phyloP scores from a whole-genome alignment of 306 rosid genomes.

The Vicia faba region DNA sequence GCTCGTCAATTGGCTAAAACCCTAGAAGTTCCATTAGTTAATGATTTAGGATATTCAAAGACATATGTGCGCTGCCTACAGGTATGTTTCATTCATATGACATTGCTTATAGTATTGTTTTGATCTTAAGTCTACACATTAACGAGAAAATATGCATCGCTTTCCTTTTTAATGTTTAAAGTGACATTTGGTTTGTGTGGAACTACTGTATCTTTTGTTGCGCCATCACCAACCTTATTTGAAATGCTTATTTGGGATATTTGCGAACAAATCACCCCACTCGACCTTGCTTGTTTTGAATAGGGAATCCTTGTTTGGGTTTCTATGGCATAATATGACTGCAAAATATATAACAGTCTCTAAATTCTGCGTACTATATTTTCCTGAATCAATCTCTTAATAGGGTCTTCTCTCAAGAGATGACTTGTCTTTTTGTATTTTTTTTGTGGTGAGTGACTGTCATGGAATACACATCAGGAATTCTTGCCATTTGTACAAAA shows the following conservation, averaged over 20 bases:
- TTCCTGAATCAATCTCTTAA: constrained; percentile 16
- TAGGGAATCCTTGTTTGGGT: constrained; percentile 8
- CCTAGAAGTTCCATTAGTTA: constrained; percentile 97
- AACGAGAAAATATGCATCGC: background rate
- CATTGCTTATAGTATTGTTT: background rate
- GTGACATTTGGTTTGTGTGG: constrained; percentile 10
- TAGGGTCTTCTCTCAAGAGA: constrained; percentile 19
- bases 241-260: background rate
- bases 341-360: constrained; percentile 16
- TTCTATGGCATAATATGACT: background rate
- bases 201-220: background rate
- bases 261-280: background rate
- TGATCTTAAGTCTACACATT: constrained; percentile 16
- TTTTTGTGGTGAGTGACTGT: constrained; percentile 4
- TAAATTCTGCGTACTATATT: constrained; percentile 1
- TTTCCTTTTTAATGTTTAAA: constrained; percentile 29
- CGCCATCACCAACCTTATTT: background rate
- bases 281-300: constrained; percentile 9
- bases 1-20: constrained; percentile 96
- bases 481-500: constrained; percentile 30
- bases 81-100: constrained; percentile 47
- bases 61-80: constrained; percentile 98
- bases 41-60: constrained; percentile 99
- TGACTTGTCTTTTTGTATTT: background rate
- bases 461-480: constrained; percentile 7